Evolutionary conservation across 2,329 filamentous ascomycete genomes (phyloP), one percentile per base, ranked within the genome.

Genomic region (Tolypocladium paradoxum): DNA sequence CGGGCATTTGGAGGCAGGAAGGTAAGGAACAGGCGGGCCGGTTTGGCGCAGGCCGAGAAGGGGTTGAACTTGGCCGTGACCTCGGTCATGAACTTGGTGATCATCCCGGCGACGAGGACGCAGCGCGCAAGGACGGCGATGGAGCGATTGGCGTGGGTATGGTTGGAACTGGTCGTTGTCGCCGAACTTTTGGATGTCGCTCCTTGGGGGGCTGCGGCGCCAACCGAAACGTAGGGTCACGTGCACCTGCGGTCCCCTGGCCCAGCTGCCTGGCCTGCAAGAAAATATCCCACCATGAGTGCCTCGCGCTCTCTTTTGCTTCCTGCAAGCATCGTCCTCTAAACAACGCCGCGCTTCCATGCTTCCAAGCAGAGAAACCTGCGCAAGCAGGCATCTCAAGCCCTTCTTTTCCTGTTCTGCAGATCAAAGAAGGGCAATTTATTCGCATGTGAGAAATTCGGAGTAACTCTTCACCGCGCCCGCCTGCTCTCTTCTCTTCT

Each of bases 31-130:
- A 95, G 78, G 45, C 93, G 85, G 38, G 90, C 91, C 27, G 91
- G 86, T 66, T 90, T 90, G 57, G 89, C 84, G 67, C 80, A 78
- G 27, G 79, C 73, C 31, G 84, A 87, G 80, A 97, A 97, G 38
- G 93, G 92, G 73, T 95, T 96, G 83, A 97, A 96, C 68, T 83
- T 83, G 59, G 90, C 86, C 64, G 80, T 83, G 63, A 97, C 84
- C 68, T 90, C 83, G 68, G 90, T 92, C 69, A 95, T 81, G 75
- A 89, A 93, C 67, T 85, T 84, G 55, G 88, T 92, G 56, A 93
- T 88, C 89, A 93, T 93, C 50, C 68, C 76, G 66, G 55, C 48
- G 57, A 50, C 47, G 55, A 34, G 40, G 16, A 37, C 53, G 50
- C 55, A 50, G 49, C 37, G 55, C 49, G 58, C 48, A 40, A 45